Conservation (phyloP, 2,329 filamentous ascomycete genomes). For the Pyrenochaeta sp. region DNA sequence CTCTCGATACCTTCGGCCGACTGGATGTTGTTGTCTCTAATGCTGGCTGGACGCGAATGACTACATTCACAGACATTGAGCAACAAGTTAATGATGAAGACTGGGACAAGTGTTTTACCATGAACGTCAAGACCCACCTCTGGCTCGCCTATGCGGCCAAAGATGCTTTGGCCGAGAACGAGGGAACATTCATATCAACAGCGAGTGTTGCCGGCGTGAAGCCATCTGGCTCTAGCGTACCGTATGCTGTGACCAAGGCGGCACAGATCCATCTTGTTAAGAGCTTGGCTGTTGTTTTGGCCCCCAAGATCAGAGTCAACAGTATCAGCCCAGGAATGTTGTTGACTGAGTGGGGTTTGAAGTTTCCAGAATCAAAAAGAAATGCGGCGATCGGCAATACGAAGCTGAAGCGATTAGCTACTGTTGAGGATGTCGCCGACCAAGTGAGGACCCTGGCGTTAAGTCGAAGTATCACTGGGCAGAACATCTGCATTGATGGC, state of each 20-base stretch:
- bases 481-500: constrained; percentile 48
- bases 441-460: constrained; percentile 45
- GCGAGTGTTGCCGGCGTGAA: constrained; percentile 70
- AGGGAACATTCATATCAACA: constrained; percentile 70
- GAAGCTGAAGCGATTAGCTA: constrained; percentile 60
- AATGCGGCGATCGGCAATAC: constrained; percentile 53
- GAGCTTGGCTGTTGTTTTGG: constrained; percentile 68
- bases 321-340: constrained; percentile 70
- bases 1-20: constrained; percentile 54
- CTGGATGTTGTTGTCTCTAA: constrained; percentile 57
- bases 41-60: constrained; percentile 70
- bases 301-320: constrained; percentile 69
- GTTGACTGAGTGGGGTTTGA: constrained; percentile 63
- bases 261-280: constrained; percentile 74
- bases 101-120: constrained; percentile 70
- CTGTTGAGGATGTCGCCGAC: constrained; percentile 57
- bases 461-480: constrained; percentile 46
- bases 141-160: constrained; percentile 64
- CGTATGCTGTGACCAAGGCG: constrained; percentile 81
- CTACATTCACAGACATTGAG: constrained; percentile 65
- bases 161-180: constrained; percentile 65
- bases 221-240: constrained; percentile 69
- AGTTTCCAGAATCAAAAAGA: constrained; percentile 55
- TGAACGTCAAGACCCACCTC: constrained; percentile 64
- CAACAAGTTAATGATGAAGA: constrained; percentile 66